Evolutionary conservation across 805 yeast species (phyloP).

Genomic region (Nakazawaea ambrosiae): DNA sequence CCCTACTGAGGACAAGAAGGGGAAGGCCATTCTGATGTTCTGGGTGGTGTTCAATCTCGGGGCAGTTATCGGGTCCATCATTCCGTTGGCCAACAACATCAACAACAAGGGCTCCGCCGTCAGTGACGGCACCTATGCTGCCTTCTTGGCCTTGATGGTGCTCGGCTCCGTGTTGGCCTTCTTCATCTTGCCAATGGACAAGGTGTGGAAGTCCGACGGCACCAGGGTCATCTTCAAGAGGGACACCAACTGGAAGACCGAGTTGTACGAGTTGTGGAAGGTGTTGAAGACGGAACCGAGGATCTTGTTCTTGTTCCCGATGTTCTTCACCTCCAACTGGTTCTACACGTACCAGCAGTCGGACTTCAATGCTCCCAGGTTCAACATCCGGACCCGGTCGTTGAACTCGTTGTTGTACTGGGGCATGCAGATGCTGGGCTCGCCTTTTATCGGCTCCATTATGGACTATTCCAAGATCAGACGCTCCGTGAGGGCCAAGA

Average conservation of each 20-base stretch:
- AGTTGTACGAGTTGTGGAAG: slow-evolving; percentile 32
- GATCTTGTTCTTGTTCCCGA: slow-evolving; percentile 47
- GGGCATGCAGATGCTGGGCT: slow-evolving; percentile 54
- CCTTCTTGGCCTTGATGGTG: slow-evolving; percentile 45
- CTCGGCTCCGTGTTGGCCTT: slow-evolving; percentile 38
- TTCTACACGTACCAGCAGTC: slow-evolving; percentile 61
- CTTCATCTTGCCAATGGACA: slow-evolving; percentile 39
- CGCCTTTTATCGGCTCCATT: slow-evolving; percentile 38
- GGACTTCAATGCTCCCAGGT: slow-evolving; percentile 46
- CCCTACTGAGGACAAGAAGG: slow-evolving; percentile 47
- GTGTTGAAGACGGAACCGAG: slow-evolving; percentile 34
- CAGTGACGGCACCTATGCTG: slow-evolving; percentile 45
- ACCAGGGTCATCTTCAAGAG: slow-evolving; percentile 37
- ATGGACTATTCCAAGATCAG: slow-evolving; percentile 36
- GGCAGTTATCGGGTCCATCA: slow-evolving; percentile 51
- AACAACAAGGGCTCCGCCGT: slow-evolving; percentile 28
- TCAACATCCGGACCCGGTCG: slow-evolving; percentile 54
- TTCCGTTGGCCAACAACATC: slow-evolving; percentile 50
- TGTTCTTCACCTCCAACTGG: slow-evolving; percentile 60
- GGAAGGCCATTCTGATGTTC: slow-evolving; percentile 44
- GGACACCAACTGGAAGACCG: slow-evolving; percentile 39
- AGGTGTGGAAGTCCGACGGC: slow-evolving; percentile 45
- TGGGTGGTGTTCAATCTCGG: slow-evolving; percentile 60
- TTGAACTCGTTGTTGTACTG: slow-evolving; percentile 56
- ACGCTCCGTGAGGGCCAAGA: slow-evolving; percentile 39